Evolutionary conservation across 108 stramenopile species (phyloP).

Genomic region (Cyclotella atomus): DNA sequence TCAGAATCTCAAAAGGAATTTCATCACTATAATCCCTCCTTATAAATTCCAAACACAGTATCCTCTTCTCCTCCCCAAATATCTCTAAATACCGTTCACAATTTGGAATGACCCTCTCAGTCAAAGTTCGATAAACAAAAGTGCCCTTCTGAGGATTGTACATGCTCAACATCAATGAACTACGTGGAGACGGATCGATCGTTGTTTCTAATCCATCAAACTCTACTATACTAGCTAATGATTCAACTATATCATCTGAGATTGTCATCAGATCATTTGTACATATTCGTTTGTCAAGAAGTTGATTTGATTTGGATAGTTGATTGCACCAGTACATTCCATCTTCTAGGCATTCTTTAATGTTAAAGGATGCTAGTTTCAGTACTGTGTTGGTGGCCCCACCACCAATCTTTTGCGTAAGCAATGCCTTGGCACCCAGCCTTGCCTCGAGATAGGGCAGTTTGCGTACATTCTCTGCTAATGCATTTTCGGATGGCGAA

Average conservation of each 20-base stretch:
- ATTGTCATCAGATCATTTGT: constrained; percentile 7
- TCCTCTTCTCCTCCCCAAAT: constrained; percentile 38
- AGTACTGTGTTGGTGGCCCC: constrained; percentile 64
- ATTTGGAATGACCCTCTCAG: constrained; percentile 64
- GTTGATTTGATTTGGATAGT: neutral
- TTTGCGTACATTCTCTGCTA: constrained; percentile 33
- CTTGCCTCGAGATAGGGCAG: constrained; percentile 75
- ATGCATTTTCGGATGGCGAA: neutral
- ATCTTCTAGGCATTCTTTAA: constrained; percentile 69
- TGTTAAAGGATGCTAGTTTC: constrained; percentile 57
- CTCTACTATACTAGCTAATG: constrained; percentile 74
- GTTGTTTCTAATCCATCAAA: constrained; percentile 88
- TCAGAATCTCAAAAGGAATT: constrained; percentile 30
- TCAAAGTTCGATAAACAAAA: constrained; percentile 72
- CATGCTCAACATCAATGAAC: constrained; percentile 66
- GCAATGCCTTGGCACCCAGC: constrained; percentile 76
- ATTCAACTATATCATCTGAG: constrained; percentile 56
- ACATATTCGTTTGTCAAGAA: constrained; percentile 2
- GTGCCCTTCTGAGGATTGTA: constrained; percentile 60
- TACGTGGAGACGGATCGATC: constrained; percentile 78
- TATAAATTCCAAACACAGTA: constrained; percentile 29
- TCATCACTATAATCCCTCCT: constrained; percentile 50
- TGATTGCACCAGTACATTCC: constrained; percentile 53
- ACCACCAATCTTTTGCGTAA: constrained; percentile 67
- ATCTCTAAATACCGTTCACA: constrained; percentile 36